Evolutionary conservation across 2,329 filamentous ascomycete genomes (phyloP), one percentile per base, ranked within the genome.

Genomic region (Metarhizium humberi): DNA sequence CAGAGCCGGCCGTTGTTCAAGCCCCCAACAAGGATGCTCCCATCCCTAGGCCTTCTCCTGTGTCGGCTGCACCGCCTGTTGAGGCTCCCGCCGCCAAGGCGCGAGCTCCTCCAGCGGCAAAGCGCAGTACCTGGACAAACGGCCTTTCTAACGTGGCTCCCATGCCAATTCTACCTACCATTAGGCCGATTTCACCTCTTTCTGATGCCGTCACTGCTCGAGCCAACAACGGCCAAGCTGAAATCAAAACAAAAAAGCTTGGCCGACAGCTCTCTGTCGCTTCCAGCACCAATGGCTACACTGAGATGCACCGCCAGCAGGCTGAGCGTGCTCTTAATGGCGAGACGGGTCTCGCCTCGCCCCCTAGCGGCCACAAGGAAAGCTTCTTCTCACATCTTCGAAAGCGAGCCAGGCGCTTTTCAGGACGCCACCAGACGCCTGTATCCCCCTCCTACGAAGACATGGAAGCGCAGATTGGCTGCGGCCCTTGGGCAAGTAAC

Each of bases 351-450:
- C 76, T 92, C 29, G 84, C 81, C 16, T 94, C 90, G 6, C 90
- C 91, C 4, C 84, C 86, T 0, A 86, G 81, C 63, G 88, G 82
- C 18, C 88, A 91, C 55, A 95, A 95, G 67, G 94, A 99, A 70
- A 90, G 94, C 71, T 99, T 99, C 77, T 99, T 99, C 73, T 97
- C 94, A 0, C 94, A 99, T 68, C 79, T 99, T 7, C 84, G 94
- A 55, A 99, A 99, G 73, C 86, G 92, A 52, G 94, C 95, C 32
- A 84, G 94, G 62, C 82, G 94, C 62, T 86, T 99, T 58, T 99
- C 94, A 30, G 94, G 94, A 50, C 86, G 92, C 56, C 91, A 96
- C 66, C 89, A 92, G 67, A 86, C 85, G 14, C 86, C 90, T 7
- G 83, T 87, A 56, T 89, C 90, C 18, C 87, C 90, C 8, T 83